Percentiles rank a stretch among this genome's conserved stretches.
Conservation (phyloP, 108 stramenopile species). For the Conticribra guillardii region DNA sequence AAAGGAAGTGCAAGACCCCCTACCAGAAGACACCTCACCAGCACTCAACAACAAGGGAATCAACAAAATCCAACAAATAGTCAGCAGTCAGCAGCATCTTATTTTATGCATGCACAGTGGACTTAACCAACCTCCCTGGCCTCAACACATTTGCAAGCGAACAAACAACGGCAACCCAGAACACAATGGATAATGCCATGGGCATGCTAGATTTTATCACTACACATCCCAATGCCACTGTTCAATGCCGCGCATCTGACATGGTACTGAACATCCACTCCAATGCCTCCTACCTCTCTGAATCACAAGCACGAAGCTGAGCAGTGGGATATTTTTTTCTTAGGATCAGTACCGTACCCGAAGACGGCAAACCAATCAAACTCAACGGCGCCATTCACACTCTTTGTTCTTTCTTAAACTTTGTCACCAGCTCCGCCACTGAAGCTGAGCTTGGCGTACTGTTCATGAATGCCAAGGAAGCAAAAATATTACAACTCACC, state of each 20-base stretch:
- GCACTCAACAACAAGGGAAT: constrained; percentile 13
- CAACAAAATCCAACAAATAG: constrained; percentile 37
- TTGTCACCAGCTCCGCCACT: constrained; percentile 2
- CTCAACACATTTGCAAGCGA: constrained; percentile 23
- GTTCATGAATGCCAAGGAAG: background rate
- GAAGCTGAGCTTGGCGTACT: constrained; percentile 12
- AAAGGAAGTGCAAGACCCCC: constrained; percentile 24
- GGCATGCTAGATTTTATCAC: constrained; percentile 46
- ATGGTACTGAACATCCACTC: constrained; percentile 12
- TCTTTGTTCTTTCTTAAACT: background rate
- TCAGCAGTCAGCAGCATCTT: constrained; percentile 40
- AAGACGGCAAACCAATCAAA: background rate
- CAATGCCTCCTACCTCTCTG: constrained; percentile 6
- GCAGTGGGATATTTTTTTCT: constrained; percentile 9
- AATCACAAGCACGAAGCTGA: constrained; percentile 4
- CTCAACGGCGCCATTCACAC: constrained; percentile 3
- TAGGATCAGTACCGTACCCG: background rate
- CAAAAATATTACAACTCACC: background rate
- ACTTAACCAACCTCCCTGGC: constrained; percentile 37
- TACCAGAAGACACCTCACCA: constrained; percentile 20
- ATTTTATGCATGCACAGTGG: constrained; percentile 51
- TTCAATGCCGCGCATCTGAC: constrained; percentile 28
- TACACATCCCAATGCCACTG: constrained; percentile 47
- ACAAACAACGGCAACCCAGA: constrained; percentile 24
- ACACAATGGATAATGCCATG: constrained; percentile 6